Percentiles rank a stretch among this genome's conserved stretches.
Conservation (phyloP, 331 rosid species). For the Malus hybrid region DNA sequence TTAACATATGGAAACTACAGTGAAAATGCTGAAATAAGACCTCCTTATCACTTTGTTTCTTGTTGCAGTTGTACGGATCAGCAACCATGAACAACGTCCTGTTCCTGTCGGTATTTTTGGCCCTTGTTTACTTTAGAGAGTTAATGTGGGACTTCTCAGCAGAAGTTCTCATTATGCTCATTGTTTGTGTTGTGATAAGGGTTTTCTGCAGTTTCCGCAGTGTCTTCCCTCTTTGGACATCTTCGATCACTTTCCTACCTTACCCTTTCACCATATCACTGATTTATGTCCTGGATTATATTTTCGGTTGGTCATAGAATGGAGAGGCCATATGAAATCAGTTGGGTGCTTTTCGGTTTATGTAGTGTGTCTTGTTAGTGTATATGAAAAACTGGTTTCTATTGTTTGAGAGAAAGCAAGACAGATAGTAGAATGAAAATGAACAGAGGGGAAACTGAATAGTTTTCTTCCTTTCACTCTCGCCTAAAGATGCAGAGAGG, state of each 20-base stretch:
- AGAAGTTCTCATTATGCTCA: slow-evolving; percentile 70
- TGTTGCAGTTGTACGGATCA: slow-evolving; percentile 79
- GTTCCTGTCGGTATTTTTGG: slow-evolving; percentile 81
- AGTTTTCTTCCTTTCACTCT: no score
- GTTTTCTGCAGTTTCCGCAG: slow-evolving; percentile 74
- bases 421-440: no score
- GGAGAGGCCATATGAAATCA: neutral
- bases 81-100: slow-evolving; percentile 90
- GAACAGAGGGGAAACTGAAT: no score
- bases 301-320: slow-evolving; percentile 74
- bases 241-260: slow-evolving; percentile 65
- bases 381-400: no score
- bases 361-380: no score
- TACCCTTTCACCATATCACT: slow-evolving; percentile 78
- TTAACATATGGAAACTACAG: neutral
- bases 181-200: slow-evolving; percentile 67
- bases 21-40: neutral
- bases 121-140: slow-evolving; percentile 68
- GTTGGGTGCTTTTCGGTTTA: neutral
- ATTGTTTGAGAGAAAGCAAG: no score
- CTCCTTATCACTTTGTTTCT: neutral
- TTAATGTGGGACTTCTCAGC: slow-evolving; percentile 89
- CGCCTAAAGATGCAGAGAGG: no score
- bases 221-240: slow-evolving; percentile 82
- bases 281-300: slow-evolving; percentile 82